Evolutionary conservation across 768 basidiomycete genomes (phyloP).

Genomic region (Chalciporus sphaerocephalus): DNA sequence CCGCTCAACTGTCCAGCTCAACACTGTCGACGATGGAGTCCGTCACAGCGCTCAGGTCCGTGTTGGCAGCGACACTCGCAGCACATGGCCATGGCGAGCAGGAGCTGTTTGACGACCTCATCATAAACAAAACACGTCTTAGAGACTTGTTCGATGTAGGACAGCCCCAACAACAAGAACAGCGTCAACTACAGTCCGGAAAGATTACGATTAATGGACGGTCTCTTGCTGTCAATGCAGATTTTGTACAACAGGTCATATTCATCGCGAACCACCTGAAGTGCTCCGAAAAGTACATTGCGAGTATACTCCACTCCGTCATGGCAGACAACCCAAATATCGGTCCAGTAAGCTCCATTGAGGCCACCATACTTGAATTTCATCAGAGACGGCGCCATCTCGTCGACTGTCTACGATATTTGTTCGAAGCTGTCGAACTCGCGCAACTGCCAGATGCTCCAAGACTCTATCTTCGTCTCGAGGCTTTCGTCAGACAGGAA

Average conservation of each 20-base stretch:
- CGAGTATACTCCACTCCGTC: constrained; percentile 61
- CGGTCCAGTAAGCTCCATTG: constrained; percentile 51
- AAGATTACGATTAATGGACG: constrained; percentile 60
- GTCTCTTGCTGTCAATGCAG: constrained; percentile 67
- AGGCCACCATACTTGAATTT: constrained; percentile 61
- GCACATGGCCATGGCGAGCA: constrained; percentile 56
- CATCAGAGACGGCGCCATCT: constrained; percentile 68
- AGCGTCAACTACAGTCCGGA: constrained; percentile 70
- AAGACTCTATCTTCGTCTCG: constrained; percentile 48
- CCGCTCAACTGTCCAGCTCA: not conserved
- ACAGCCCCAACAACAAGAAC: constrained; percentile 56
- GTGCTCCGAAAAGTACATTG: constrained; percentile 78
- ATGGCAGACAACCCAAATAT: constrained; percentile 65
- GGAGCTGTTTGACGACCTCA: constrained; percentile 70
- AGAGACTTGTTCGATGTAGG: constrained; percentile 64
- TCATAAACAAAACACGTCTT: constrained; percentile 61
- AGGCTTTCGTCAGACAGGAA: constrained; percentile 51
- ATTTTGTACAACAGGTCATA: constrained; percentile 72
- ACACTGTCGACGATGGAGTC: constrained; percentile 46
- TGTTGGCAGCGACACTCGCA: constrained; percentile 46
- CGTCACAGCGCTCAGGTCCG: constrained; percentile 51
- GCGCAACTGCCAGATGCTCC: constrained; percentile 43
- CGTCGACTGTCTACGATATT: constrained; percentile 63
- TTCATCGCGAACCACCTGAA: constrained; percentile 79
- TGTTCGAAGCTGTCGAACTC: constrained; percentile 59